phyloP scores from a whole-genome alignment of 192 early-diverging fungal species.

The Spinellus fusiger region DNA sequence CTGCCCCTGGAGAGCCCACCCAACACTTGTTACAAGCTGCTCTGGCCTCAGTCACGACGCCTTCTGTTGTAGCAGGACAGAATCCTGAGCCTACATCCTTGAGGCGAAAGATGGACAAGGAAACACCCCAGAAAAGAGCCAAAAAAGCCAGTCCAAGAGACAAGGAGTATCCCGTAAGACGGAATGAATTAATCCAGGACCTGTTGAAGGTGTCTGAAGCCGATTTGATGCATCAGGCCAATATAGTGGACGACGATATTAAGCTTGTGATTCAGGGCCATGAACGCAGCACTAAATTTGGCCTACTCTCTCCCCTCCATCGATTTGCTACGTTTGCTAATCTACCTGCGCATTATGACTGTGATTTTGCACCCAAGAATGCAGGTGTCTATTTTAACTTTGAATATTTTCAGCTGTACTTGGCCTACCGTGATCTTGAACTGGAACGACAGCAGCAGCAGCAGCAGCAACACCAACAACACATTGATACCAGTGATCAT shows the following conservation, averaged over 20 bases:
- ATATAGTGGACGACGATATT: slow-evolving; percentile 13
- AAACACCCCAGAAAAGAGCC: slow-evolving; percentile 2
- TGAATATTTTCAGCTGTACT: slow-evolving; percentile 32
- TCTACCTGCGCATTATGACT: slow-evolving; percentile 23
- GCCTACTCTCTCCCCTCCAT: slow-evolving; percentile 13
- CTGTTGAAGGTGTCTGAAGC: slow-evolving; percentile 17
- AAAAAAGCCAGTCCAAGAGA: slow-evolving; percentile 20
- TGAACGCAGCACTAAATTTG: slow-evolving; percentile 11
- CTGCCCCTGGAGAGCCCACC: not conserved
- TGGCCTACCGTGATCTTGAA: slow-evolving; percentile 29
- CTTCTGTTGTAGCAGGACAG: not conserved
- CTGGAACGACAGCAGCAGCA: slow-evolving; percentile 10
- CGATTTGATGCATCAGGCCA: slow-evolving; percentile 22
- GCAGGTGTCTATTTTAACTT: slow-evolving; percentile 33
- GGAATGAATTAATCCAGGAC: slow-evolving; percentile 26
- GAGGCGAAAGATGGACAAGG: not conserved
- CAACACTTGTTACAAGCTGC: slow-evolving; percentile 14
- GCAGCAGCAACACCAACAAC: slow-evolving; percentile 2
- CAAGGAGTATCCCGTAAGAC: slow-evolving; percentile 27
- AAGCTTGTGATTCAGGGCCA: slow-evolving; percentile 24
- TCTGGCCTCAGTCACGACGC: slow-evolving; percentile 5
- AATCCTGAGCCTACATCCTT: not conserved
- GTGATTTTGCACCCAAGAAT: slow-evolving; percentile 34
- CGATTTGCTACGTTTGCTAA: slow-evolving; percentile 29
- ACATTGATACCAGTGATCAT: slow-evolving; percentile 2